Conservation (phyloP, 805 yeast species). For the Lipomyces yamanashiensis region DNA sequence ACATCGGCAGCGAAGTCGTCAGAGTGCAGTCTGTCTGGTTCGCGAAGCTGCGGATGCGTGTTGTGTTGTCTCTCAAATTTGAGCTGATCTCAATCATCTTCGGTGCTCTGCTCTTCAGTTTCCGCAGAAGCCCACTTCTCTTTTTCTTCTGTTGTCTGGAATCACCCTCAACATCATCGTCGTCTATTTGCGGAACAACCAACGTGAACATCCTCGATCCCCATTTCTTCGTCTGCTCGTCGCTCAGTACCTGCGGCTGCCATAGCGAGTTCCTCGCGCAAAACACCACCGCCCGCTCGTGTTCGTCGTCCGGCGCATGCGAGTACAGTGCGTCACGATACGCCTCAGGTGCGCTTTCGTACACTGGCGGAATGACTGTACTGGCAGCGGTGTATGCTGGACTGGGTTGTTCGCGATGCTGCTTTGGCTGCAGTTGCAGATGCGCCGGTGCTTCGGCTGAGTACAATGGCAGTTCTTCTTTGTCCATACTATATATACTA, state of each 20-base stretch:
- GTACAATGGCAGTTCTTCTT: constrained; percentile 3
- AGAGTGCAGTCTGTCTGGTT: constrained; percentile 23
- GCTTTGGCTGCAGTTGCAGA: neutral
- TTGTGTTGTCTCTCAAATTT: neutral
- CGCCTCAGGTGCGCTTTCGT: constrained; percentile 1
- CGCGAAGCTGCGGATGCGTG: constrained; percentile 8
- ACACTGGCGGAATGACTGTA: constrained; percentile 1
- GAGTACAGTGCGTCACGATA: constrained; percentile 7
- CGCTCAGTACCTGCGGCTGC: neutral
- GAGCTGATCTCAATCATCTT: neutral
- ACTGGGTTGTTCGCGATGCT: neutral
- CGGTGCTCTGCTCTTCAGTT: neutral
- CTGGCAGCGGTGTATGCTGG: constrained; percentile 6
- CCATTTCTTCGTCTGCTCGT: neutral
- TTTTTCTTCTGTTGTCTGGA: too few relatives aligned
- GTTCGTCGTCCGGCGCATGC: constrained; percentile 8
- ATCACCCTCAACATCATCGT: too few relatives aligned
- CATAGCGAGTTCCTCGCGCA: constrained; percentile 1
- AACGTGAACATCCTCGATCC: neutral
- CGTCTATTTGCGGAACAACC: neutral
- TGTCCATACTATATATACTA: too few relatives aligned
- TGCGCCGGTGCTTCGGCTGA: neutral
- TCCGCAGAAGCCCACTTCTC: neutral
- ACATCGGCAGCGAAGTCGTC: constrained; percentile 22
- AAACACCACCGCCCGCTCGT: constrained; percentile 2